Base-by-base conservation (phyloP, 1,139 yeast genomes). In the Saccharomyces hybrid region DNA sequence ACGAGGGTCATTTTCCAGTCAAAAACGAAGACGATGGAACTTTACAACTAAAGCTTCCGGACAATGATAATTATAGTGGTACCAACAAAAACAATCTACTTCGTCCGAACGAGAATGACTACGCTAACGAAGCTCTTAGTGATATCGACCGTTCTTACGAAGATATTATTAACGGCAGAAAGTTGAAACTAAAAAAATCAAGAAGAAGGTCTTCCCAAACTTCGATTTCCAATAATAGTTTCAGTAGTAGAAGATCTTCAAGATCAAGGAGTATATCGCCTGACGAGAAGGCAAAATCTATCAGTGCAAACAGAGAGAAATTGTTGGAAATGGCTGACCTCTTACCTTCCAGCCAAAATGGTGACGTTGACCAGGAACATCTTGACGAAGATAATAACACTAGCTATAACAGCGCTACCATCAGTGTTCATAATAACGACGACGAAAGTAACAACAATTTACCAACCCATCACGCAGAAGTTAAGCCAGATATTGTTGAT, bases 271-370 rank as follows among this genome's bases (percentile, higher is more conserved):
- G 65, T 42, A 44, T 62, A 47, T 62, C 69, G 13, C 67, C 67
- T 16, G 70, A 67, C 44, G 69, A 68, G 48, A 65, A 68, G 47
- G 71, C 72, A 5, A 60, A 73, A n/a, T 69, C 74, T 0, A 52
- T 70, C 6, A 67, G 75, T 41, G 67, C 68, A 41, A 71, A 72
- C 5, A 70, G 87, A 53, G 87, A 82, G 51, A 82, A 83, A 63
- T 78, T 84, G 77, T 67, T 84, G 47, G 87, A 83, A 62, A 71
- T 84, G 61, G 88, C 88, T 0, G 70, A 64, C 48, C 50, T 63
- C 28, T 52, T 54, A n/a, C 59, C 58, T 2, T 46, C 57, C 16
- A 13, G 19, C 9, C 29, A 25, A n/a, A 48, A 48, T 5, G 23
- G 23, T 19, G 29, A 25, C 5, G 38, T 48, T 19, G 41, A 29